Conservation (phyloP, 768 basidiomycete genomes). For the Lyophyllum semitale region DNA sequence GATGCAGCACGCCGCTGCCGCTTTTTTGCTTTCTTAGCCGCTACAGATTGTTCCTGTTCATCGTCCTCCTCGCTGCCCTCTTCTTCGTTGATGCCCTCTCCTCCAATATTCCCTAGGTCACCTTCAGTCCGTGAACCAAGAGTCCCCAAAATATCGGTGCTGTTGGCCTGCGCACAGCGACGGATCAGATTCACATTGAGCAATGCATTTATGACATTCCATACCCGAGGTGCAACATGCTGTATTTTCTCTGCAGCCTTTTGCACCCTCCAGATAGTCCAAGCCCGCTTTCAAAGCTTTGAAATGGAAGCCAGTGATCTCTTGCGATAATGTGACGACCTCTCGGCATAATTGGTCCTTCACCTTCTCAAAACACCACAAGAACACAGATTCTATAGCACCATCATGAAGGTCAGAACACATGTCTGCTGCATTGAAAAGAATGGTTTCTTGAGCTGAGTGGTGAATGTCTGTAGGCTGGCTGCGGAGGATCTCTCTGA, state of each 20-base stretch:
- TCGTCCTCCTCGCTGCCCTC: neutral
- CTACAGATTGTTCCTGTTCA: no score
- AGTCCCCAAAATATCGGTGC: no score
- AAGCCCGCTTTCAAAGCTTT: neutral
- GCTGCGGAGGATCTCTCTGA: neutral
- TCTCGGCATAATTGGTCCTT: neutral
- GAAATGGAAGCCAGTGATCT: neutral
- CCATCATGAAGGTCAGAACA: neutral
- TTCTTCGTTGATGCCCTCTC: neutral
- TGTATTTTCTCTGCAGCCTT: neutral
- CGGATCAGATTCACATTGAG: neutral
- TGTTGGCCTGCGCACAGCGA: no score
- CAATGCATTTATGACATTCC: neutral
- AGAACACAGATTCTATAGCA: neutral
- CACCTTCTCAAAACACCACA: neutral
- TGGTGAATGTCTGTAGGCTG: neutral
- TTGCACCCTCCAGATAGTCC: neutral
- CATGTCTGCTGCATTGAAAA: neutral
- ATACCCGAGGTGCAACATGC: neutral
- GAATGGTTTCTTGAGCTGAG: neutral
- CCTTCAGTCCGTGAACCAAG: no score
- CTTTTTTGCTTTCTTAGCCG: no score
- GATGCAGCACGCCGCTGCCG: neutral
- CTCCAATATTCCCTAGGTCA: no score
- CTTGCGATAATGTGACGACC: neutral